Evolutionary conservation across 495 filamentous ascomycete species (phyloP).

Genomic region (Lasiosphaeria hispida): DNA sequence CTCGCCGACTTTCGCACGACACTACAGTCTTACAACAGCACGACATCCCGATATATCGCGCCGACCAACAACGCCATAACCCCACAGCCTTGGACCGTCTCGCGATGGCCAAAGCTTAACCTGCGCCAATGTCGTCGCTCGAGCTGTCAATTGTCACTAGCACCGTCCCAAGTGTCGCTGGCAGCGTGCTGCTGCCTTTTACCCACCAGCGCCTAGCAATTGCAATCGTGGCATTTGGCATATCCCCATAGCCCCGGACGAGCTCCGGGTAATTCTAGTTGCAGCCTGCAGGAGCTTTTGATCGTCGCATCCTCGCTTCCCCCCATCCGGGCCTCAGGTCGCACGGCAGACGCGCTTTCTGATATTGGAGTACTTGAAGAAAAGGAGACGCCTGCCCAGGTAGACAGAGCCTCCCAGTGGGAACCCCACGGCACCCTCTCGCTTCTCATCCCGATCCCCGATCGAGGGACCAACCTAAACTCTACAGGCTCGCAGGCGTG

Average conservation of each 20-base stretch:
- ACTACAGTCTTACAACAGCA: too few relatives aligned
- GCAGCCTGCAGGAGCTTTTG: slow-evolving; percentile 11
- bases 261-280: slow-evolving; percentile 17
- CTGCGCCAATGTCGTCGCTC: background rate
- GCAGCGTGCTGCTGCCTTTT: background rate
- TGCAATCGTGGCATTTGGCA: background rate
- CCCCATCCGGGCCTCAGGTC: slow-evolving; percentile 16
- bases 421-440: background rate
- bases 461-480: slow-evolving; percentile 1
- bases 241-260: background rate
- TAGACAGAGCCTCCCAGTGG: slow-evolving; percentile 6
- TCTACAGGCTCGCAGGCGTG: slow-evolving; percentile 4
- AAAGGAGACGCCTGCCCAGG: background rate
- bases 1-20: too few relatives aligned
- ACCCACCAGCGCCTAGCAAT: background rate
- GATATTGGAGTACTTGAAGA: too few relatives aligned
- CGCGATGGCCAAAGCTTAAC: slow-evolving; percentile 10
- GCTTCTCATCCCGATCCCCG: slow-evolving; percentile 1
- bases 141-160: slow-evolving; percentile 3
- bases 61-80: background rate
- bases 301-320: slow-evolving; percentile 17
- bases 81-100: background rate
- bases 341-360: slow-evolving; percentile 16
- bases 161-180: background rate
- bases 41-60: background rate